phyloP scores from a whole-genome alignment of 306 rosid genomes.

The Cucumis melo region DNA sequence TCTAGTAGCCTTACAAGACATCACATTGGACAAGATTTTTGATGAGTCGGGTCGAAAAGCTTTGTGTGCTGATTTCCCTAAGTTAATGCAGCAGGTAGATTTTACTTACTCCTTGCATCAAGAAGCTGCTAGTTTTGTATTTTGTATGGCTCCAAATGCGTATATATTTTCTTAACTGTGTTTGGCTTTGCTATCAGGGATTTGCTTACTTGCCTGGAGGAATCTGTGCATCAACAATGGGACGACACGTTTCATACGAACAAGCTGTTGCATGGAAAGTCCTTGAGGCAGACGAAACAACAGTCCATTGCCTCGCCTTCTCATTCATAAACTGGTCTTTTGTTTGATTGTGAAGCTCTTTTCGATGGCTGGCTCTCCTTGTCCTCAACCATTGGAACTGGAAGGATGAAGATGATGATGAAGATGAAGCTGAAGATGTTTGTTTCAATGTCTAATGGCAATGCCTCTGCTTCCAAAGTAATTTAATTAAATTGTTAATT shows the following conservation, averaged over 20 bases:
- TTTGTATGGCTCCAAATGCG: background rate
- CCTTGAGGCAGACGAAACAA: conserved; percentile 48
- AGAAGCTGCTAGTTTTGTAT: background rate
- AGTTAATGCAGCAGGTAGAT: conserved; percentile 83
- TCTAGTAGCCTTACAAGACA: conserved; percentile 82
- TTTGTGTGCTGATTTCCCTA: conserved; percentile 55
- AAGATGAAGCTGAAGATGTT: background rate
- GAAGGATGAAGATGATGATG: background rate
- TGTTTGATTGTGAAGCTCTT: conserved; percentile 40
- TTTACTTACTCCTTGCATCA: background rate
- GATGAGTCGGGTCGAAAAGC: conserved; percentile 83
- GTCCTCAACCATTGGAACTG: background rate
- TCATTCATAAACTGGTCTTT: conserved; percentile 93
- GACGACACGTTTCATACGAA: conserved; percentile 66
- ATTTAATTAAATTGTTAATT: conserved; percentile 9
- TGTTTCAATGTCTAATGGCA: background rate
- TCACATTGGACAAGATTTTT: conserved; percentile 79
- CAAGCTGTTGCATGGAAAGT: conserved; percentile 98
- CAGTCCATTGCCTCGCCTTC: conserved; percentile 83
- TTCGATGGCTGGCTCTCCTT: background rate
- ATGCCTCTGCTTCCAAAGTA: conserved; percentile 11
- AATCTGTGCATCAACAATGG: conserved; percentile 92
- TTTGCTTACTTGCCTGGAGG: conserved; percentile 76
- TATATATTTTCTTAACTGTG: background rate
- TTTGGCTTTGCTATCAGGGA: conserved; percentile 31